Evolutionary conservation across 2,329 filamentous ascomycete genomes (phyloP), one percentile per base, ranked within the genome.

Genomic region (Dactylonectria estremocensis): DNA sequence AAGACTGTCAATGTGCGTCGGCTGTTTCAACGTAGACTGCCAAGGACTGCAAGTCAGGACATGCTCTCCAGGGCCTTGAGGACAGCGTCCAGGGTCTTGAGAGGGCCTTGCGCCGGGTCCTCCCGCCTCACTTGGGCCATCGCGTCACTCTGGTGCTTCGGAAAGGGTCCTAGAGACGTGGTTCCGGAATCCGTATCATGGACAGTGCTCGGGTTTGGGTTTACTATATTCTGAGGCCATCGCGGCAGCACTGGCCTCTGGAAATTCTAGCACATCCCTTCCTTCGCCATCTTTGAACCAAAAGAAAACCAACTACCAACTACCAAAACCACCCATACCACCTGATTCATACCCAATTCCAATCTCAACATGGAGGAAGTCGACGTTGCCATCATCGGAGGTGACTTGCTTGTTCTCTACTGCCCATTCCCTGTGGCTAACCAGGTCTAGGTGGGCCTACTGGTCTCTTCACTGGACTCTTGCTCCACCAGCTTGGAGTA

Each of bases 391-490:
- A 79, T 83, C n/a, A 71, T 83, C 57, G 81, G 81, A 56, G 80
- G 80, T 80, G 13, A 52, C 14, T 40, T 49, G 3, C 20, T 22
- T 22, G 64, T 7, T 37, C 4, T 6, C 16, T 56, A 57, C 11
- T 59, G 60, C 58, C 22, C 53, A 58, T 45, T 56, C 50, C 6
- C 28, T 6, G n/a, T 45, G 49, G 63, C 52, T 68, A 58, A 66
- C 49, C 55, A 11, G 35, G 59, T 10, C 46, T 57, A 79, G 84
- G 82, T 59, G 84, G 84, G 13, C 84, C 84, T 48, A 86, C 83
- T 18, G 84, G 84, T 16, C 78, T 86, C 1, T 80, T 85, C 16
- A 81, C 82, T 11, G 84, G 82, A 0, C 76, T 85, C 37, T 78
- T 86, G 2, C 80, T 84, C 10, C 78, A 82, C 5, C 77, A 80